Base-by-base conservation (phyloP, 257 asterid genomes). In the Nicotiana paniculata region DNA sequence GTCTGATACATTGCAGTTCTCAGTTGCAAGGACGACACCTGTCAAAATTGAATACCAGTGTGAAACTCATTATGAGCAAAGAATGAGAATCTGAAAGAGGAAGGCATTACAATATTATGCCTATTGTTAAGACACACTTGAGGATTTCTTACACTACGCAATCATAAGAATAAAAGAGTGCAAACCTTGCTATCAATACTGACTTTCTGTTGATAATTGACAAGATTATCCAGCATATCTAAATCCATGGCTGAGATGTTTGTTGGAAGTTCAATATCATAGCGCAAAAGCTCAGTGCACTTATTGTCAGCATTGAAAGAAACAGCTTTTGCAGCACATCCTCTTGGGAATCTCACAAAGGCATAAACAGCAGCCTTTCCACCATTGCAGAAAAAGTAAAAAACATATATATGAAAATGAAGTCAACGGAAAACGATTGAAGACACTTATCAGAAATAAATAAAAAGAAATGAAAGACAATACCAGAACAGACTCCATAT, bases 291-390 rank as follows among this genome's bases (percentile, higher is more conserved):
- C 66, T 76, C 83, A 12, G 88, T 79, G 83, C 75, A 83, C 81
- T 72, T 80, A 66, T 21, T 77, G 77, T 80, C 88, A 82, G 67
- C 74, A 66, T 86, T 84, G 66, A 89, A 81, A 4, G 88, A 83
- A 76, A 86, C 91, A 72, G 54, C 39, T 86, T 85, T 84, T 16
- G 92, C 83, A 63, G 97, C 84, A 72, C 88, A 83, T 28, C 81
- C 89, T 86, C 97, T 88, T 26, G 99, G 99, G 82, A 92, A 96
- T 86, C 94, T 89, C 90, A 93, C 86, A 53, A 96, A 92, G 67
- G 91, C 85, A 84, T 89, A 85, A 72, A 92, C 81, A 54, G 89
- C 76, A 81, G 79, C 82, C 84, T 95, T 91, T 91, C 83, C 75
- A 55, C 81, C 62, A 65, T 53, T 28, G 77, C 69, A 77, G 43